These are phyloP conservation scores for Talaromyces sp. DNA, from an alignment of 2,329 filamentous ascomycete species.

Conservation along the genomic window DNA sequence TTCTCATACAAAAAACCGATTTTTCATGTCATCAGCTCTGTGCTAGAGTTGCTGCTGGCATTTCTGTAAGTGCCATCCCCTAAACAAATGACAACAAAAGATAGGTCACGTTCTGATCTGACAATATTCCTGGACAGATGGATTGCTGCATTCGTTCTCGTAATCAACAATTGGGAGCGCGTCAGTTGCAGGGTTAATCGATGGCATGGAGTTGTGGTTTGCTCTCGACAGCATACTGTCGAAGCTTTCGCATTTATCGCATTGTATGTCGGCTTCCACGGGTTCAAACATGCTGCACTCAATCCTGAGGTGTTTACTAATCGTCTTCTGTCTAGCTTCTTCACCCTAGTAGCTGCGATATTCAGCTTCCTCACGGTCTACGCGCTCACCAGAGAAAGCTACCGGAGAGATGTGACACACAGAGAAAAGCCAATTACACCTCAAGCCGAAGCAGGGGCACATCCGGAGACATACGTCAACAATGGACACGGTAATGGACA, in stretches of 20 bases:
- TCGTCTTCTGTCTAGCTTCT: background rate
- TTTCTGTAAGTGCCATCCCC: background rate
- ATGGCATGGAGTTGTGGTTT: slow-evolving; percentile 5
- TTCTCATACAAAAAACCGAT: background rate
- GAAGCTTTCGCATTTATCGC: slow-evolving; percentile 11
- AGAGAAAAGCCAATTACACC: background rate
- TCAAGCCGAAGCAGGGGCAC: background rate
- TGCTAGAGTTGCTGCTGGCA: background rate
- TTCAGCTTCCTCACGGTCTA: slow-evolving; percentile 7
- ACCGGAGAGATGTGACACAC: background rate
- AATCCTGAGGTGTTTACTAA: background rate
- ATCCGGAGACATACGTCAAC: background rate
- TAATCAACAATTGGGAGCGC: slow-evolving; percentile 21
- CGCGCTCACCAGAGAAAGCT: background rate
- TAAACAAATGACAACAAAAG: too few species aligned
- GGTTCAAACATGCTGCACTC: background rate
- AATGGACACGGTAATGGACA: background rate
- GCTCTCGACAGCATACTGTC: slow-evolving; percentile 9
- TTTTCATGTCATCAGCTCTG: slow-evolving; percentile 4
- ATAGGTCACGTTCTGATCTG: background rate
- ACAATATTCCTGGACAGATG: slow-evolving; percentile 16
- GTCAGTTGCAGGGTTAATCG: slow-evolving; percentile 1
- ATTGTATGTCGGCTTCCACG: background rate
- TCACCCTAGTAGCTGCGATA: slow-evolving; percentile 2
- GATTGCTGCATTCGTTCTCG: slow-evolving; percentile 24